Evolutionary conservation across 345 rosid species (phyloP).

Genomic region (Salix purpurea): DNA sequence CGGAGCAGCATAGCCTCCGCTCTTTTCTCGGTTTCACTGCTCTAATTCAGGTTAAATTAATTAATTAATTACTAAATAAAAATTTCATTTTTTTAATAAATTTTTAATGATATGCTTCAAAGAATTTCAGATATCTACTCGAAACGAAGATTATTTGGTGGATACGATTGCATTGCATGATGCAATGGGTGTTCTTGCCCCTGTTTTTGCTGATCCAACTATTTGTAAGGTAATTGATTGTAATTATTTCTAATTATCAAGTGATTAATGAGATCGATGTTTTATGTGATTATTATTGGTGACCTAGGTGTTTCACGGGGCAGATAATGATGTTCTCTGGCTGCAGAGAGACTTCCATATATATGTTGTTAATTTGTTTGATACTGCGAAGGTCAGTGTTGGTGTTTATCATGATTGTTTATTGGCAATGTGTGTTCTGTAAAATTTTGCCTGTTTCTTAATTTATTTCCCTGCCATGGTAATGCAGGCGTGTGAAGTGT

Average conservation of each 20-base stretch:
- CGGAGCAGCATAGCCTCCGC: slow-evolving; percentile 82
- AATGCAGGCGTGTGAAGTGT: slow-evolving; percentile 75
- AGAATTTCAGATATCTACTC: slow-evolving; percentile 58
- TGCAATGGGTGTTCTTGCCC: slow-evolving; percentile 57
- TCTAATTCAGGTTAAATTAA: slow-evolving; percentile 58
- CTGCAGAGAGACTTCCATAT: slow-evolving; percentile 93
- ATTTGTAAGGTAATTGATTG: slow-evolving; percentile 66
- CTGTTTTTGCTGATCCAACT: slow-evolving; percentile 63
- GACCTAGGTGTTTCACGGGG: slow-evolving; percentile 86
- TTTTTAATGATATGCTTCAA: background rate
- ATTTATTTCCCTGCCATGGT: slow-evolving; percentile 14
- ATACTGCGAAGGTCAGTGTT: slow-evolving; percentile 78
- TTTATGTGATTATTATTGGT: slow-evolving; percentile 5
- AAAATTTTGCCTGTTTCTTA: background rate
- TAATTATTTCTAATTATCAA: background rate
- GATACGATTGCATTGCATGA: slow-evolving; percentile 82
- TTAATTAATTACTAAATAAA: background rate
- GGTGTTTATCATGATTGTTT: background rate
- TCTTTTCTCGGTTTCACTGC: slow-evolving; percentile 90
- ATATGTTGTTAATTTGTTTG: slow-evolving; percentile 85
- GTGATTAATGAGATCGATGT: background rate
- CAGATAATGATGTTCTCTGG: slow-evolving; percentile 93
- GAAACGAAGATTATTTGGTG: slow-evolving; percentile 60
- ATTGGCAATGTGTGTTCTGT: background rate
- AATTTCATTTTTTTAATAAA: background rate